Conservation (phyloP, 768 basidiomycete species). For the Trametes cinnabarina region DNA sequence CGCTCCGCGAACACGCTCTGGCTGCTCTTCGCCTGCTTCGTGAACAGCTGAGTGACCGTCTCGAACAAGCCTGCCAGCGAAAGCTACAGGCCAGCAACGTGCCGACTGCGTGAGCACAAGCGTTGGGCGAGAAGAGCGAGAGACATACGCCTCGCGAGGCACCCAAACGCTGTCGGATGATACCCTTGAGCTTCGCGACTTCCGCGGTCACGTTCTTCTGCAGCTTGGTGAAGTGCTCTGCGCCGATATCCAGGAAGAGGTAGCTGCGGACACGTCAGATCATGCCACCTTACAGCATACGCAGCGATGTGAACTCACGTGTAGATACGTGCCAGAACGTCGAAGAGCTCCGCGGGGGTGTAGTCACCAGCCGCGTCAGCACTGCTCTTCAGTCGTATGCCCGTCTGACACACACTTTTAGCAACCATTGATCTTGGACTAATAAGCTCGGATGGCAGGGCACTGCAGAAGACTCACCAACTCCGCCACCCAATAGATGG, state of each 20-base stretch:
- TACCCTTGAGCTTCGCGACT: conserved; percentile 49
- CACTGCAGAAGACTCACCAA: conserved; percentile 46
- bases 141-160: background rate
- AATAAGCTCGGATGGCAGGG: too few relatives aligned
- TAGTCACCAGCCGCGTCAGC: conserved; percentile 53
- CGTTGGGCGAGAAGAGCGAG: too few relatives aligned
- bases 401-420: conserved; percentile 52
- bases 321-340: conserved; percentile 69
- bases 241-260: conserved; percentile 71
- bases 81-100: conserved; percentile 29
- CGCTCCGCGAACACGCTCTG: conserved; percentile 55
- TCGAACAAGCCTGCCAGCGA: conserved; percentile 43
- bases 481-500: conserved; percentile 69
- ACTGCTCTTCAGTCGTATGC: conserved; percentile 60
- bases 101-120: too few relatives aligned
- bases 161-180: conserved; percentile 49
- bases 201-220: conserved; percentile 51
- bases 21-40: conserved; percentile 39
- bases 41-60: conserved; percentile 48
- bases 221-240: conserved; percentile 54
- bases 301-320: conserved; percentile 41
- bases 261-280: conserved; percentile 48
- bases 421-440: too few relatives aligned
- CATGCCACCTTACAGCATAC: background rate
- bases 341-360: conserved; percentile 59